Evolutionary conservation across 1,284 basidiomycete genomes (phyloP), one percentile per base, ranked within the genome.

Genomic region (Hypsizygus ulmarius): DNA sequence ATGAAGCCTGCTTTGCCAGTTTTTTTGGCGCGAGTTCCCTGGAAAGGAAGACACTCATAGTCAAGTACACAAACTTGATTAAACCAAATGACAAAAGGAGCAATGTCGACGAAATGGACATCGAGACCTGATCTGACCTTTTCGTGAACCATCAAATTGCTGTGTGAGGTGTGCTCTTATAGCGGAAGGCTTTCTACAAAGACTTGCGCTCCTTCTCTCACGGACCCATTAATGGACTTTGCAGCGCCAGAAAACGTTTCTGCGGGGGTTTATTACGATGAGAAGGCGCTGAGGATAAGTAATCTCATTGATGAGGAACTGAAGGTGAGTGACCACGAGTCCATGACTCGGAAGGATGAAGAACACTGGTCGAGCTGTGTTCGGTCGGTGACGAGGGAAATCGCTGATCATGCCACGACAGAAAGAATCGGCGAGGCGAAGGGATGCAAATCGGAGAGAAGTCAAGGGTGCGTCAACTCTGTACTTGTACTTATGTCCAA

Each of bases 301-400:
- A 75, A 77, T 58, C 67, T 70, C 58, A 89, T 89, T 60, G 87
- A 89, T 64, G 83, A 87, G 48, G 81, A 84, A 42, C 69, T 88
- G 58, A 80, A 71, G 69, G 85, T 85, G 48, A 45, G 75, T 63
- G n/a, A 37, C 33, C 21, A 16, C 34, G 25, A 28, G 32, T 9
- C 39, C 12, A n/a, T n/a, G n/a, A 35, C 12, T 25, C 4, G 21
- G 21, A 25, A 25, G 21, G 21, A 25, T 25, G 21, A 25, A 3
- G 3, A 3, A 25, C 7, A 3, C 21, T 25, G 7, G 21, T 21
- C 39, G 45, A 19, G 28, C 9, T 15, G 15, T 36, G 34, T 33
- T 41, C 51, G 27, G 41, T 16, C 9, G 21, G 4, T 15, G 28
- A 37, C n/a, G 33, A 12, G 30, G 11, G 29, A 10, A 30, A 25